These are phyloP conservation scores for Amphichorda felina DNA, from an alignment of 2,329 filamentous ascomycete species.

Conservation along the genomic window DNA sequence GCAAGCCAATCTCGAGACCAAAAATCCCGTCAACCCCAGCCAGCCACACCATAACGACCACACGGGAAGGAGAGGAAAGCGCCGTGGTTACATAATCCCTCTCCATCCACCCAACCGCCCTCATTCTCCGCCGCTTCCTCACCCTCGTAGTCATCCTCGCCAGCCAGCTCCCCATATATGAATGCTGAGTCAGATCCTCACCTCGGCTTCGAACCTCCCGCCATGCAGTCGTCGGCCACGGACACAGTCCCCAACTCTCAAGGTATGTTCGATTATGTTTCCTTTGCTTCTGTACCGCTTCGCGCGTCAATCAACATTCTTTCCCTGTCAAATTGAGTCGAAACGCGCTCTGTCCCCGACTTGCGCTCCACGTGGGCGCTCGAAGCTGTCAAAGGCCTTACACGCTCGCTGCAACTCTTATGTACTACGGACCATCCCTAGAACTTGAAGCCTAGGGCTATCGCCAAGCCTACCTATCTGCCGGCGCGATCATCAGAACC, in stretches of 20 bases:
- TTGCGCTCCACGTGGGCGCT: not conserved
- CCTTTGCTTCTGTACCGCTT: not conserved
- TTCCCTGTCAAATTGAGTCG: too few relatives aligned
- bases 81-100: slow-evolving; percentile 3
- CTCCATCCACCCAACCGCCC: not conserved
- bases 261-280: slow-evolving; percentile 1
- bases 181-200: slow-evolving; percentile 21
- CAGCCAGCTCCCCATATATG: slow-evolving; percentile 8
- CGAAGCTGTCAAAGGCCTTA: too few relatives aligned
- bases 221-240: slow-evolving; percentile 4
- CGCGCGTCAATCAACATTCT: not conserved
- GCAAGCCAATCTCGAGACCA: too few relatives aligned
- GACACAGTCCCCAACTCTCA: slow-evolving; percentile 2
- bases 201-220: slow-evolving; percentile 5
- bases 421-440: too few relatives aligned
- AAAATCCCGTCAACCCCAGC: too few relatives aligned
- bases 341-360: too few relatives aligned
- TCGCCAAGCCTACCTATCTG: too few relatives aligned
- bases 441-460: too few relatives aligned
- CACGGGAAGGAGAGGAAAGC: too few relatives aligned
- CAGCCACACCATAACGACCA: too few relatives aligned
- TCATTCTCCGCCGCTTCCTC: not conserved
- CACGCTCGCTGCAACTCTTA: too few relatives aligned
- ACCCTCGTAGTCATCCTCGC: slow-evolving; percentile 4
- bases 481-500: too few relatives aligned